Base-by-base conservation (phyloP, 2,329 filamentous ascomycete species). In the Aphanoascus verrucosus region DNA sequence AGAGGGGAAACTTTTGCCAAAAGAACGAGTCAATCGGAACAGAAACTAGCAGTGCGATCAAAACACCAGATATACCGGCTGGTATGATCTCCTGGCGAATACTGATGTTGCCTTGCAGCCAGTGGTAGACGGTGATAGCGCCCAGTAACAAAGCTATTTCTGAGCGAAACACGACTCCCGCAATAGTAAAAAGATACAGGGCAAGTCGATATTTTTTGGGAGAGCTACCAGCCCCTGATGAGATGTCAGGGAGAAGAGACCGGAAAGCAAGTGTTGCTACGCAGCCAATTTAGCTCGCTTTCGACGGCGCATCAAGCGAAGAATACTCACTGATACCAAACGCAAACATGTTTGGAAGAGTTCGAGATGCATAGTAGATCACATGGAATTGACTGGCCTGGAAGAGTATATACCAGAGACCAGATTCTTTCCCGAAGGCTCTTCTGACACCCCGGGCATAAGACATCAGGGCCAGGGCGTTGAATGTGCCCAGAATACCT, bases 271-370 rank as follows among this genome's bases (percentile, higher is more conserved):
- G 43, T 1, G 69, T 74, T 34, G 67, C 67, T 67, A 34, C 42
- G n/a, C 17, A n/a, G n/a, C 35, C 6, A 14, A 28, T 4, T 53
- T 31, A 51, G 38, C 37, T 31, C 34, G n/a, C 6, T 32, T n/a
- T 8, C 43, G 54, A 11, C 12, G 12, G 12, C 44, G 17, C 14
- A 40, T 32, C 31, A 35, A 14, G 28, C 45, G 47, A 20, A 32
- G 17, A 28, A 23, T 37, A 35, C 83, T 69, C 74, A 91, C 85
- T 88, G 55, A 96, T 72, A 8, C 82, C 81, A 72, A 97, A 93
- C 17, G 93, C 90, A 70, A 96, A 94, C 85, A 94, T 95, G 67
- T 98, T 98, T 1, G 93, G 93, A 59, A 98, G 72, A 1, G 89
- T 93, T 56, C 93, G 79, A 14, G 89, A 93, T 12, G 90, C 85